Conservation (phyloP, 176 grass and related monocot genomes). For the Saccharum spontaneum region DNA sequence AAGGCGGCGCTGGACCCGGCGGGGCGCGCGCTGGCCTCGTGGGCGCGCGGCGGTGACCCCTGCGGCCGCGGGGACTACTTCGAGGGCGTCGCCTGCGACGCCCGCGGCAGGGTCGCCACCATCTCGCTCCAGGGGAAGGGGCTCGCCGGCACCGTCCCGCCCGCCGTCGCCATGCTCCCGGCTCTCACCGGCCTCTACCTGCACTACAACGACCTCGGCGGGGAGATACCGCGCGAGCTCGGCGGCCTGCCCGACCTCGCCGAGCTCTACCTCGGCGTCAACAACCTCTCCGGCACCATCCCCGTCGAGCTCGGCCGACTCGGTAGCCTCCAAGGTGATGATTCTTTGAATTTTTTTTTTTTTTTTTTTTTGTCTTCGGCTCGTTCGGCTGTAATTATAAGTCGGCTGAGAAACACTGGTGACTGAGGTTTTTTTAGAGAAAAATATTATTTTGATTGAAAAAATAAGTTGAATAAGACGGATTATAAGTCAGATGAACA, state of each 20-base stretch:
- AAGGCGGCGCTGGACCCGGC: conserved; percentile 66
- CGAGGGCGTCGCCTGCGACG: conserved; percentile 80
- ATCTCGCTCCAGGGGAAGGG: conserved; percentile 76
- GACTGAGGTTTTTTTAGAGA: no score
- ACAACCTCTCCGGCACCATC: conserved; percentile 58
- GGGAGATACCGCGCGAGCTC: conserved; percentile 62
- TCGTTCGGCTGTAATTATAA: no score
- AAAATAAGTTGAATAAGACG: no score
- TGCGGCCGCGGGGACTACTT: conserved; percentile 76
- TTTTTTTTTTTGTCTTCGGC: no score
- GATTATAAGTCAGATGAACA: no score
- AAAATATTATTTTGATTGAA: no score
- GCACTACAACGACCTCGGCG: conserved; percentile 66
- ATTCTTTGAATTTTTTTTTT: neutral
- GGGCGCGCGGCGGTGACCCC: conserved; percentile 55
- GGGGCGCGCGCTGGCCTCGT: conserved; percentile 48
- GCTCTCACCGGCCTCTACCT: conserved; percentile 66
- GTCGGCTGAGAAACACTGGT: no score
- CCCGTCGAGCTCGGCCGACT: conserved; percentile 60
- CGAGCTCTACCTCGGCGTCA: conserved; percentile 78
- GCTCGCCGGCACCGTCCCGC: conserved; percentile 53
- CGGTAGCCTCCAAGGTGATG: conserved; percentile 77
- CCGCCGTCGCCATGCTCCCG: conserved; percentile 53
- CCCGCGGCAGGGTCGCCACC: conserved; percentile 47
- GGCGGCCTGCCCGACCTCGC: conserved; percentile 36